These are phyloP conservation scores for Pseudocercospora eumusae DNA, from an alignment of 2,329 filamentous ascomycete genomes.

Conservation along the genomic window DNA sequence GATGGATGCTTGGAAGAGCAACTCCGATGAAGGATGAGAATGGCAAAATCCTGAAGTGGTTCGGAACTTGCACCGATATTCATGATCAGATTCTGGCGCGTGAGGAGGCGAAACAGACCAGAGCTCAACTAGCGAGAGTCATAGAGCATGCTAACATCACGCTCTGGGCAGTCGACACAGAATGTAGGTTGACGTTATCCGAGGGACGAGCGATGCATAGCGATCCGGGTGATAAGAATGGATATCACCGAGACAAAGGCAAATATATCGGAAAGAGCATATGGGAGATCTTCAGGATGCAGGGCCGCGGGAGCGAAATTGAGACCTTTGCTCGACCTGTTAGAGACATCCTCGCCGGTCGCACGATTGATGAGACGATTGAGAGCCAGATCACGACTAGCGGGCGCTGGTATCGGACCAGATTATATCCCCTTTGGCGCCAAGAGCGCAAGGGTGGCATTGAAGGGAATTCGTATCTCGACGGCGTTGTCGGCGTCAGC, in stretches of 20 bases:
- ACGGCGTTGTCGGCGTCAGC: conserved; percentile 75
- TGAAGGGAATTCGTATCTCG: conserved; percentile 57
- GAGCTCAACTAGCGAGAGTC: conserved; percentile 71
- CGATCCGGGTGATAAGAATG: conserved; percentile 9
- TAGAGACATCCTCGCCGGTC: conserved; percentile 64
- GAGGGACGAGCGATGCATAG: conserved; percentile 59
- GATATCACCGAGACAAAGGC: conserved; percentile 20
- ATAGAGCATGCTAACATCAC: conserved; percentile 75
- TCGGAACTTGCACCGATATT: conserved; percentile 77
- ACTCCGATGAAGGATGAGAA: conserved; percentile 65
- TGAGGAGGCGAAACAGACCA: conserved; percentile 63
- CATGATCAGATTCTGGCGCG: conserved; percentile 72
- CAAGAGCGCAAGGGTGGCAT: conserved; percentile 57
- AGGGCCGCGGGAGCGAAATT: conserved; percentile 37
- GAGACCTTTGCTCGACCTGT: conserved; percentile 59
- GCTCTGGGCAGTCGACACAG: conserved; percentile 69
- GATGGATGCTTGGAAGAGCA: conserved; percentile 77
- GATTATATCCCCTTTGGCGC: conserved; percentile 66
- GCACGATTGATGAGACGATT: conserved; percentile 60
- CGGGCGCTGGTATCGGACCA: conserved; percentile 69
- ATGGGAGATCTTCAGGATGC: conserved; percentile 60
- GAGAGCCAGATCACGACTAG: conserved; percentile 62
- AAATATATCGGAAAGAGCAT: conserved; percentile 61
- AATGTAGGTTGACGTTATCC: conserved; percentile 65
- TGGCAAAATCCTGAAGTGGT: conserved; percentile 74